Evolutionary conservation across 2,329 filamentous ascomycete species (phyloP).

Genomic region (Nothomitra cinnamomea): DNA sequence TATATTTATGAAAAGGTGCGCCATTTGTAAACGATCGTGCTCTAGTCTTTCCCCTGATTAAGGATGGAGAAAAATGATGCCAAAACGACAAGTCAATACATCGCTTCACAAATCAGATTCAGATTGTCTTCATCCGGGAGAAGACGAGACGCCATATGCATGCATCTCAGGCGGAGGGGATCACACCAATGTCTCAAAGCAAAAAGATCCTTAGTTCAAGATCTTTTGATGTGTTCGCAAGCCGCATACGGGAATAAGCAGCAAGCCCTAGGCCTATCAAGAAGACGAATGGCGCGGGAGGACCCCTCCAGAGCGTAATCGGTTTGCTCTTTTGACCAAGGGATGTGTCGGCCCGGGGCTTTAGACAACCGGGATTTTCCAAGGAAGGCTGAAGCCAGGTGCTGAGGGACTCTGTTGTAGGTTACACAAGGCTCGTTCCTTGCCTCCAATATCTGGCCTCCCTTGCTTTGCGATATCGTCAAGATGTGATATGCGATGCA

Average conservation of each 20-base stretch:
- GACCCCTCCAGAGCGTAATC: neutral
- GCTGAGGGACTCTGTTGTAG: neutral
- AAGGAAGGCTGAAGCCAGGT: neutral
- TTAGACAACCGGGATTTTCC: neutral
- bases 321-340: neutral
- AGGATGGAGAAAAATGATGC: neutral
- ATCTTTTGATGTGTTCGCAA: neutral
- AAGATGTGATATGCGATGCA: slow-evolving; percentile 2
- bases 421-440: slow-evolving; percentile 1
- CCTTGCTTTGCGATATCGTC: slow-evolving; percentile 1
- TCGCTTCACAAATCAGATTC: neutral
- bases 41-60: neutral
- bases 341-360: neutral
- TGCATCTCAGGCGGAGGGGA: neutral
- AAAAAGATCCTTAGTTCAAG: neutral
- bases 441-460: neutral
- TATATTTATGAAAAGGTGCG: neutral
- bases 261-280: neutral
- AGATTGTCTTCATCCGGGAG: neutral
- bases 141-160: slow-evolving; percentile 1
- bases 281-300: neutral
- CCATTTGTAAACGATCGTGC: neutral
- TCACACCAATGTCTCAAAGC: slow-evolving; percentile 1
- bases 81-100: neutral
- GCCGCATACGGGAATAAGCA: neutral